Conservation (phyloP, 805 yeast genomes). For the Yarrowia divulgata region DNA sequence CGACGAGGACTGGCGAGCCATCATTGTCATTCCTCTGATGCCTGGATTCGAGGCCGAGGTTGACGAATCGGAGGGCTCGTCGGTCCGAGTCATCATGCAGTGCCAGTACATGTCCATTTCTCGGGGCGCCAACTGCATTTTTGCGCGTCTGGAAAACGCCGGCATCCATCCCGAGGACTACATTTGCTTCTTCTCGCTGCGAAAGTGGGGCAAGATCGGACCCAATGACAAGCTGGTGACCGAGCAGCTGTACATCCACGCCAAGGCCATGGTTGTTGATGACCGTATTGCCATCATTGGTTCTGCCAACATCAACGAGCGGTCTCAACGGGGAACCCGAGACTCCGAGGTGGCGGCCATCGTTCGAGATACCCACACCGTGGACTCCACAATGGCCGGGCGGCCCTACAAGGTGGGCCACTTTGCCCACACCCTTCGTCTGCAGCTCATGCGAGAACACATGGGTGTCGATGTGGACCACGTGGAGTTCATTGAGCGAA, state of each 20-base stretch:
- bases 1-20: constrained; percentile 84
- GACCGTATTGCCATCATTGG: constrained; percentile 95
- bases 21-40: constrained; percentile 91
- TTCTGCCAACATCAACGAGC: constrained; percentile 94
- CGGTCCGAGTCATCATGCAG: constrained; percentile 95
- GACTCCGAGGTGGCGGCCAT: constrained; percentile 95
- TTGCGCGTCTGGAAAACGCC: constrained; percentile 75
- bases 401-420: constrained; percentile 79
- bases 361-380: constrained; percentile 79
- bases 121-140: constrained; percentile 86
- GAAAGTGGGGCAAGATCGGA: constrained; percentile 97
- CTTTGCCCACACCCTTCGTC: constrained; percentile 87
- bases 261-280: constrained; percentile 89
- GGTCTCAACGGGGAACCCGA: constrained; percentile 92
- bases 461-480: constrained; percentile 91
- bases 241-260: constrained; percentile 93
- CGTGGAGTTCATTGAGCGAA: constrained; percentile 79
- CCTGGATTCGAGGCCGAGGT: constrained; percentile 93
- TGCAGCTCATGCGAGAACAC: constrained; percentile 96
- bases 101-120: constrained; percentile 94
- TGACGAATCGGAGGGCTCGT: constrained; percentile 90
- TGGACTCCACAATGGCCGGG: constrained; percentile 73
- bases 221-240: constrained; percentile 74
- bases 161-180: constrained; percentile 90
- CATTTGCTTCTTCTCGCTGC: constrained; percentile 85